These are phyloP conservation scores for Apiotrichum siamense DNA, from an alignment of 1,284 basidiomycete species.

Conservation along the genomic window DNA sequence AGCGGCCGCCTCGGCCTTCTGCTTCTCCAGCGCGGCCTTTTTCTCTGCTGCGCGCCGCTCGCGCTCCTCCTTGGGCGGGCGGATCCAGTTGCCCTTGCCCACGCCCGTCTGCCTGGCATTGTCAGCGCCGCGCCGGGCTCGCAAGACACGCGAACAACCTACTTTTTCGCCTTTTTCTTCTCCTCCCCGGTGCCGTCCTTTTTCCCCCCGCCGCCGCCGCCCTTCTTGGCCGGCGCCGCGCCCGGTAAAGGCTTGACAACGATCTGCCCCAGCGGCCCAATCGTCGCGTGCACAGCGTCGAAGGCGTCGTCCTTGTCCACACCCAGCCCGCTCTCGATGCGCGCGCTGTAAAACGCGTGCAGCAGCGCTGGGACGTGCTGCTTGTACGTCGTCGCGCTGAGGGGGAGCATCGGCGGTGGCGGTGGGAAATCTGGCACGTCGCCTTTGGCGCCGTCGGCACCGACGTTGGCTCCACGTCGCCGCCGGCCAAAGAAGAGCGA, in stretches of 20 bases:
- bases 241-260: constrained; percentile 24
- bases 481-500: constrained; percentile 67
- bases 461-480: constrained; percentile 25
- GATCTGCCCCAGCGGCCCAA: constrained; percentile 44
- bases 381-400: constrained; percentile 61
- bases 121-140: neutral
- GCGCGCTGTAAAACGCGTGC: constrained; percentile 63
- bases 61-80: constrained; percentile 42
- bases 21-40: constrained; percentile 21
- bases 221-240: constrained; percentile 10
- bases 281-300: constrained; percentile 33
- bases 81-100: constrained; percentile 46
- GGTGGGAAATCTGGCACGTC: constrained; percentile 71
- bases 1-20: constrained; percentile 8
- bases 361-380: constrained; percentile 75
- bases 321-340: constrained; percentile 47
- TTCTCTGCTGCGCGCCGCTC: constrained; percentile 32
- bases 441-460: constrained; percentile 42
- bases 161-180: constrained; percentile 15
- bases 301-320: constrained; percentile 26
- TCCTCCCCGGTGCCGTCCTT: constrained; percentile 20
- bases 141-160: too few relatives aligned
- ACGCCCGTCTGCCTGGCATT: constrained; percentile 32
- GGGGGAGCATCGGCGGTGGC: constrained; percentile 69
- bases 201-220: constrained; percentile 7